Evolutionary conservation across 2,329 filamentous ascomycete species (phyloP).

Genomic region (Xylogone sp.): DNA sequence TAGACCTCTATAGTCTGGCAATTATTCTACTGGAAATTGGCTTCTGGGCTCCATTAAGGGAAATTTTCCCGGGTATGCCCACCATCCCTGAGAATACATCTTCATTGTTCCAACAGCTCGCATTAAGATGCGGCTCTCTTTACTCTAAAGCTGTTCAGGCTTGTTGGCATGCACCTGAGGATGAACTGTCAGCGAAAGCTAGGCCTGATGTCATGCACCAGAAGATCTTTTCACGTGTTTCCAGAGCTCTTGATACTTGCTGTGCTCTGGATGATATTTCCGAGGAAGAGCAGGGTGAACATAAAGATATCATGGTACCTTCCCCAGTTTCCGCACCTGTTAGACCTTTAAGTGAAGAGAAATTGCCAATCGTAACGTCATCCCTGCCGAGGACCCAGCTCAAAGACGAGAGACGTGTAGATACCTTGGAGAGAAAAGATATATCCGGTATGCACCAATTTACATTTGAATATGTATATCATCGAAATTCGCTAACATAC

Average conservation of each 20-base stretch:
- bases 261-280: slow-evolving; percentile 57
- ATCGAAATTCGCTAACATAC: neutral
- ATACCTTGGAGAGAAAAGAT: neutral
- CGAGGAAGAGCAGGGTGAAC: slow-evolving; percentile 47
- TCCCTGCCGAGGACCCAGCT: neutral
- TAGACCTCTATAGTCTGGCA: slow-evolving; percentile 71
- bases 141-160: slow-evolving; percentile 73
- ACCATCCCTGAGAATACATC: slow-evolving; percentile 21
- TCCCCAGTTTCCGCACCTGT: neutral
- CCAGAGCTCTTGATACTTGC: slow-evolving; percentile 51
- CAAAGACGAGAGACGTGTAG: neutral
- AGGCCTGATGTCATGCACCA: slow-evolving; percentile 52
- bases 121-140: slow-evolving; percentile 61
- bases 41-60: slow-evolving; percentile 63
- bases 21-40: slow-evolving; percentile 72
- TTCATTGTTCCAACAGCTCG: slow-evolving; percentile 22
- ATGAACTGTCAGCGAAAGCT: slow-evolving; percentile 45
- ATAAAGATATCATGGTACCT: slow-evolving; percentile 35
- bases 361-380: neutral
- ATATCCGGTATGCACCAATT: neutral
- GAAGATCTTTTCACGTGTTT: slow-evolving; percentile 50
- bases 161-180: slow-evolving; percentile 68
- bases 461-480: neutral
- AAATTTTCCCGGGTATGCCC: slow-evolving; percentile 21
- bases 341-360: neutral